phyloP scores from a whole-genome alignment of 2,329 filamentous ascomycete genomes.

The Phialophora verrucosa region DNA sequence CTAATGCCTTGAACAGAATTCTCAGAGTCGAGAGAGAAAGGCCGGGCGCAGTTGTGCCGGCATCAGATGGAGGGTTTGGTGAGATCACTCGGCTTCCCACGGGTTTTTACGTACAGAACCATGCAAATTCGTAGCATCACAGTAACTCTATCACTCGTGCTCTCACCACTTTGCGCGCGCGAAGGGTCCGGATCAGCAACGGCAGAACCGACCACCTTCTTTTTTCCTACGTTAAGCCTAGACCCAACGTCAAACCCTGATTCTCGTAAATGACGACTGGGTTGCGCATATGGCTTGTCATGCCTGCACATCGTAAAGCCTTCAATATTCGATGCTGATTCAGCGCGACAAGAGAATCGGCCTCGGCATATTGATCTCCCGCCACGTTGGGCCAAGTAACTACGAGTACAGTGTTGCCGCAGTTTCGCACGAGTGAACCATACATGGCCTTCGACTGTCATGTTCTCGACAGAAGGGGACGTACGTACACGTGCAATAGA shows the following conservation, averaged over 20 bases:
- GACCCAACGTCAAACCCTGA: not conserved
- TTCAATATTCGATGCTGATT: not conserved
- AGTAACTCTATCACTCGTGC: not conserved
- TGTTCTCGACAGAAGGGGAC: too few species aligned
- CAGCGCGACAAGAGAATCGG: too few species aligned
- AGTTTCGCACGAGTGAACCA: too few species aligned
- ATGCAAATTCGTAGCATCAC: not conserved
- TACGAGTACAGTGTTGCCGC: too few species aligned
- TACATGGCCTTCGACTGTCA: too few species aligned
- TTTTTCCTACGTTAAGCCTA: not conserved
- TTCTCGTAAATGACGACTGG: not conserved
- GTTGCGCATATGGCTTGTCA: not conserved
- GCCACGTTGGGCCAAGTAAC: too few species aligned
- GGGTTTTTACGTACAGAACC: constrained; percentile 30
- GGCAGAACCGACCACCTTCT: not conserved
- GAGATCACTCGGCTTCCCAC: constrained; percentile 12
- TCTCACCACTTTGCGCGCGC: not conserved
- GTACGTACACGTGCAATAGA: too few species aligned
- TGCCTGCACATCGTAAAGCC: not conserved
- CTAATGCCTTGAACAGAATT: constrained; percentile 2
- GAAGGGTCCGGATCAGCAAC: not conserved
- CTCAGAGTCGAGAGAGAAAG: not conserved
- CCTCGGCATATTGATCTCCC: too few species aligned
- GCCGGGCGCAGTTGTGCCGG: constrained; percentile 18
- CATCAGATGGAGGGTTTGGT: constrained; percentile 2